phyloP scores from a whole-genome alignment of 2,329 filamentous ascomycete genomes.

The Fusarium sarcochroum region DNA sequence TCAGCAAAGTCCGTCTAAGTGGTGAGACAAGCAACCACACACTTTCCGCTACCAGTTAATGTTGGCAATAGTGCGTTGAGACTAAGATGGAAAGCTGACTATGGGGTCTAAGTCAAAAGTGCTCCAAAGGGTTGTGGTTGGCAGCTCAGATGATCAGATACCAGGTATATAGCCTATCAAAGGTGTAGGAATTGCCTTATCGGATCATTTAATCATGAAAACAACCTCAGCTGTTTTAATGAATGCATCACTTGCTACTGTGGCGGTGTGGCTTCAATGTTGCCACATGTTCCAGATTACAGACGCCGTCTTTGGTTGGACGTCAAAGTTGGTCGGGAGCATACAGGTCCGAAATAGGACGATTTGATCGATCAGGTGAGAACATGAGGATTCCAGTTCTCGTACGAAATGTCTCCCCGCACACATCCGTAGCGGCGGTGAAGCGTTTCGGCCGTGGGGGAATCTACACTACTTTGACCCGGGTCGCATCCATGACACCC shows the following conservation, averaged over 20 bases:
- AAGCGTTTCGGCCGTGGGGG: constrained; percentile 36
- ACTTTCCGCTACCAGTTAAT: not conserved
- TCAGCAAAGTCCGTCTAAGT: not conserved
- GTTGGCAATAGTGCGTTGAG: not conserved
- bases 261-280: constrained; percentile 37
- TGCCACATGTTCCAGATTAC: constrained; percentile 28
- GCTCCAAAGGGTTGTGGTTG: not conserved
- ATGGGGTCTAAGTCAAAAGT: not conserved
- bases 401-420: constrained; percentile 29
- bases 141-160: not conserved
- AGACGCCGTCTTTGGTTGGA: constrained; percentile 8
- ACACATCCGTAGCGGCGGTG: constrained; percentile 34
- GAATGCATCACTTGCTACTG: constrained; percentile 1
- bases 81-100: not conserved
- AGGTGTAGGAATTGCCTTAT: not conserved
- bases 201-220: not conserved
- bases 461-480: constrained; percentile 14
- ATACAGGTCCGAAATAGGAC: constrained; percentile 27
- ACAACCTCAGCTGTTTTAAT: constrained; percentile 2
- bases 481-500: constrained; percentile 43
- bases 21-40: constrained; percentile 8
- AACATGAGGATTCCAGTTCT: constrained; percentile 21
- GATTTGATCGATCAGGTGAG: constrained; percentile 38
- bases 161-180: not conserved
- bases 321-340: constrained; percentile 11